Base-by-base conservation (phyloP, 306 rosid species). In the Acmispon strigosus region DNA sequence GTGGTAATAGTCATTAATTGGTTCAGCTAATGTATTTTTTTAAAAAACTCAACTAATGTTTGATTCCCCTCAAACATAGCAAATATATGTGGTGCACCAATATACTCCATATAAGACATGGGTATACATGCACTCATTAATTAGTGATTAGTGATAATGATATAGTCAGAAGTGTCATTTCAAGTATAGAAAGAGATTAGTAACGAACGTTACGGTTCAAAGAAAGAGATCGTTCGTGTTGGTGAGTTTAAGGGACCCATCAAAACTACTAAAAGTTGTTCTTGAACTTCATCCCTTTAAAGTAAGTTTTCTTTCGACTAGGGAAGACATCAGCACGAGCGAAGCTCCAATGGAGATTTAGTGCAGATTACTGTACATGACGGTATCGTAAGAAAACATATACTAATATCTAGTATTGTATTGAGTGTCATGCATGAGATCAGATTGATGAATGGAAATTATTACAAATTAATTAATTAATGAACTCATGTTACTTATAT, bases 221-320 rank as follows among this genome's bases (percentile, higher is more conserved):
- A 77, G 61, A 73, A 2, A 14, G 72, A 18, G 19, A 47, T 49
- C 32, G 29, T 32, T 68, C n/a, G 65, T 50, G 29, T 32, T 68
- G 10, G 65, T 50, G 48, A 71, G 32, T 22, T 56, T 20, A 74
- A 29, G 70, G 81, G 81, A 55, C 65, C 81, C 89, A 76, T 80
- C 60, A 6, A 64, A 62, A 69, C 80, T 45, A 69, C 78, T 45
- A 79, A 86, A 74, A 81, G 82, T 76, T 83, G 51, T 67, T 83
- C 75, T 71, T 57, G 77, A 56, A 74, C 78, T 80, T 75, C 82
- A 72, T 76, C 58, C n/a, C 52, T 66, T 32, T 62, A 87, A 87
- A 84, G 86, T 78, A 63, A 65, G 74, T 44, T 80, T 81, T 64
- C 85, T 88, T 85, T 81, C 78, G 62, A 37, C 0, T 13, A 4